These are phyloP conservation scores for Friedmanniomyces simplex DNA, from an alignment of 495 filamentous ascomycete genomes.

Conservation along the genomic window DNA sequence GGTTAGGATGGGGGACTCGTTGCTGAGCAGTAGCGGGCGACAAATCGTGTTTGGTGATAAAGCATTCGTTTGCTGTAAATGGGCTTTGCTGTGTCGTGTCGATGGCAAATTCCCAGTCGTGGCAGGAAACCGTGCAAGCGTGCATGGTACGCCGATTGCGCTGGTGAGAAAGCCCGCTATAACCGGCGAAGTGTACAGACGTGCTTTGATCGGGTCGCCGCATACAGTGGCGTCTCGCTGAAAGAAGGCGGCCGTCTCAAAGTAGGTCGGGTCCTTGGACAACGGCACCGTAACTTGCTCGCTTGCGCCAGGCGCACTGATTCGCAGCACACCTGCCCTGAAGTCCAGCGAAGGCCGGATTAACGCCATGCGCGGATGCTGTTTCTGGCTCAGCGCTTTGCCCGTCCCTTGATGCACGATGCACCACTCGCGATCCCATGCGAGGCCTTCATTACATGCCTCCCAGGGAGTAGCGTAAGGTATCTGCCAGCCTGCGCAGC, in stretches of 20 bases:
- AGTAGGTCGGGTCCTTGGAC: slow-evolving; percentile 47
- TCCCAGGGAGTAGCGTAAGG: slow-evolving; percentile 58
- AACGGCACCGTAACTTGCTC: slow-evolving; percentile 52
- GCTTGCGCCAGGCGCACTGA: slow-evolving; percentile 25
- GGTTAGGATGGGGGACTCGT: slow-evolving; percentile 83
- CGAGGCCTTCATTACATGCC: slow-evolving; percentile 63
- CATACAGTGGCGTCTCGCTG: slow-evolving; percentile 56
- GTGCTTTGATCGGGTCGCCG: slow-evolving; percentile 59
- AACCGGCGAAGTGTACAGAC: slow-evolving; percentile 52
- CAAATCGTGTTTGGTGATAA: slow-evolving; percentile 31
- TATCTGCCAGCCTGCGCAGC: slow-evolving; percentile 68
- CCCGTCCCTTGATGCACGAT: slow-evolving; percentile 74
- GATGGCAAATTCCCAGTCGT: slow-evolving; percentile 40
- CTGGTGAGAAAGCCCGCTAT: slow-evolving; percentile 65
- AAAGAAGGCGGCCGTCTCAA: slow-evolving; percentile 22
- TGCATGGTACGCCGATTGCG: slow-evolving; percentile 63
- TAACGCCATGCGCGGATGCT: slow-evolving; percentile 72
- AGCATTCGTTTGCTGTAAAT: slow-evolving; percentile 41
- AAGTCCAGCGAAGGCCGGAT: slow-evolving; percentile 63
- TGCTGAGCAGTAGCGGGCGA: slow-evolving; percentile 68
- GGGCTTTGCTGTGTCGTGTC: slow-evolving; percentile 54
- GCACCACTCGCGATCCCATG: slow-evolving; percentile 93
- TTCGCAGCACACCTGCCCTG: slow-evolving; percentile 42
- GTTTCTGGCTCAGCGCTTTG: slow-evolving; percentile 69
- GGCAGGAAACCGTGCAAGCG: slow-evolving; percentile 71